These are phyloP conservation scores for Paecilomyces variotii DNA, from an alignment of 2,329 filamentous ascomycete genomes.

Conservation along the genomic window DNA sequence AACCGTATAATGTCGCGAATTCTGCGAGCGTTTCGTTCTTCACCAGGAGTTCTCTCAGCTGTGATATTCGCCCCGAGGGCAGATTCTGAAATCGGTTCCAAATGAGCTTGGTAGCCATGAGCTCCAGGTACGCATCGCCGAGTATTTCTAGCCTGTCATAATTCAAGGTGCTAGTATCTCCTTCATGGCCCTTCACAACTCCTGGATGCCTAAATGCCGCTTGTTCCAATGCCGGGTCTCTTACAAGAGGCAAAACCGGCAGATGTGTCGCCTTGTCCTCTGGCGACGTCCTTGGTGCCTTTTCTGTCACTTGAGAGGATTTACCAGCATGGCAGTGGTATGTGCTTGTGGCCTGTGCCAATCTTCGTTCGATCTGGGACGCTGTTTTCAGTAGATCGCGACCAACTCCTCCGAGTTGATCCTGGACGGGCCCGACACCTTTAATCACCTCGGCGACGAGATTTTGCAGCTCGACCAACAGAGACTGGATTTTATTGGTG, in stretches of 20 bases:
- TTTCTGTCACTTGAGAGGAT: background rate
- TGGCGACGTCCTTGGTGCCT: background rate
- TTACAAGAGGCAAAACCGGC: slow-evolving; percentile 49
- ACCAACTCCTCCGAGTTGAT: slow-evolving; percentile 7
- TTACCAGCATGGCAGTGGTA: background rate
- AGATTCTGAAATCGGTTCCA: slow-evolving; percentile 61
- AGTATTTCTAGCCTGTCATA: slow-evolving; percentile 87
- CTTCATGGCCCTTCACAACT: slow-evolving; percentile 17
- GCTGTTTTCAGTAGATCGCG: slow-evolving; percentile 12
- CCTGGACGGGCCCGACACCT: slow-evolving; percentile 7
- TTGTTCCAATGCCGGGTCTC: slow-evolving; percentile 51
- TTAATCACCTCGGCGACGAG: slow-evolving; percentile 15
- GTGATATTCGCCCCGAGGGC: slow-evolving; percentile 60
- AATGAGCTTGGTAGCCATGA: slow-evolving; percentile 68
- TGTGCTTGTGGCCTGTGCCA: slow-evolving; percentile 4
- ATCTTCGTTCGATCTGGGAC: slow-evolving; percentile 12
- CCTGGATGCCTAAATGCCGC: slow-evolving; percentile 62
- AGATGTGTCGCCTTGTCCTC: background rate
- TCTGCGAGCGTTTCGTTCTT: slow-evolving; percentile 69
- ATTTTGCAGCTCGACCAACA: slow-evolving; percentile 11
- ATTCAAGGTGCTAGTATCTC: slow-evolving; percentile 32
- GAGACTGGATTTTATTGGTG: slow-evolving; percentile 7
- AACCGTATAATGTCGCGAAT: slow-evolving; percentile 62
- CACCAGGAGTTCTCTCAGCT: slow-evolving; percentile 69
- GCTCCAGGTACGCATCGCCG: slow-evolving; percentile 77